Conservation (phyloP, 140 eudicot genomes). For the Oenanthe javanica region DNA sequence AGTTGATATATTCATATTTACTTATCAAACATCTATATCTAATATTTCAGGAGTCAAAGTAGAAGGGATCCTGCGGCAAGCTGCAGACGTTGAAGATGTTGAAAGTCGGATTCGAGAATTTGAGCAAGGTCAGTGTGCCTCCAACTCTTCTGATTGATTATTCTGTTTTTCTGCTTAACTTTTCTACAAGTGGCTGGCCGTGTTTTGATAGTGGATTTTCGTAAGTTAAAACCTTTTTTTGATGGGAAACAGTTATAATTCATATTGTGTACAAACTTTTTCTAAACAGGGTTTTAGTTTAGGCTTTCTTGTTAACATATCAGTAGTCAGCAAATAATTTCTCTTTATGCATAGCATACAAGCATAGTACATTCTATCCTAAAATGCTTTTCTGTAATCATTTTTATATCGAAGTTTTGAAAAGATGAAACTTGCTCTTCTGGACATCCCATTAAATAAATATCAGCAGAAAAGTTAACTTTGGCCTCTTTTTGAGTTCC, state of each 20-base stretch:
- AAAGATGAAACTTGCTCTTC: neutral
- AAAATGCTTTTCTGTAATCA: neutral
- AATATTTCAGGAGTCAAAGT: slow-evolving; percentile 54
- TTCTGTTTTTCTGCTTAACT: neutral
- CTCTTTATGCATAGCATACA: neutral
- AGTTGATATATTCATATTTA: neutral
- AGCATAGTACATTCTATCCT: neutral
- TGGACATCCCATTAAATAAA: neutral
- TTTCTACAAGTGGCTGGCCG: neutral
- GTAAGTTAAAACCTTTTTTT: neutral
- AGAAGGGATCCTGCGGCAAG: slow-evolving; percentile 94
- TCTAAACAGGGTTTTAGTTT: neutral
- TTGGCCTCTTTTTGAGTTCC: neutral
- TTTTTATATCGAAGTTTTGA: neutral
- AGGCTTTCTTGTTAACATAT: neutral
- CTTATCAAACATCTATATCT: slow-evolving; percentile 14
- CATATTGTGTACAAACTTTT: neutral
- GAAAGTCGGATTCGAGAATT: slow-evolving; percentile 76
- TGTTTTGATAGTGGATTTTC: neutral
- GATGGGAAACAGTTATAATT: neutral
- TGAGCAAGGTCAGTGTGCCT: slow-evolving; percentile 59
- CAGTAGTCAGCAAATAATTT: neutral
- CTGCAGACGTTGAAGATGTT: slow-evolving; percentile 95
- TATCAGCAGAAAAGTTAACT: neutral
- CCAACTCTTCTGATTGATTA: neutral